Percentiles rank a stretch among this genome's conserved stretches.
These are phyloP conservation scores for Ogataea angusta DNA, from an alignment of 805 yeast genomes.

Conservation along the genomic window DNA sequence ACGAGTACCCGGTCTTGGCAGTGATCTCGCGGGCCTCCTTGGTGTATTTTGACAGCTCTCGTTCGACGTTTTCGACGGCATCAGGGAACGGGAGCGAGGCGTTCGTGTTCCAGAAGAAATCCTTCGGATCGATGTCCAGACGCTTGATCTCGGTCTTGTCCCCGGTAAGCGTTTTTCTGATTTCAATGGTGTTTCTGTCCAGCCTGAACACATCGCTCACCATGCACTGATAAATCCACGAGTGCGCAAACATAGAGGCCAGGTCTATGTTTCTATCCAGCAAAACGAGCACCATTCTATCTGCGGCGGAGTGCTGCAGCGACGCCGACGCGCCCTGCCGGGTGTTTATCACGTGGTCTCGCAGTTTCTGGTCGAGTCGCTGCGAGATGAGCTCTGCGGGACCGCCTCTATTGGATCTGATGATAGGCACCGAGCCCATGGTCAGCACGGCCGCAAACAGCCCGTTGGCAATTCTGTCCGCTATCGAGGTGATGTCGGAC, in stretches of 20 bases:
- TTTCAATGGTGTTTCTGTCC: conserved; percentile 75
- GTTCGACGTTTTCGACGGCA: conserved; percentile 95
- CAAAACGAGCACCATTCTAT: conserved; percentile 73
- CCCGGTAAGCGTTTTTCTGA: conserved; percentile 37
- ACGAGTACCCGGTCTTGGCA: conserved; percentile 65
- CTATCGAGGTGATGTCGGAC: conserved; percentile 62
- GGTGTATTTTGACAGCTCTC: conserved; percentile 76
- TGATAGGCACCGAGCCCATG: conserved; percentile 77
- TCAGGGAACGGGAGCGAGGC: conserved; percentile 93
- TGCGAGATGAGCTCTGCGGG: conserved; percentile 94
- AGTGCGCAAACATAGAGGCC: conserved; percentile 91
- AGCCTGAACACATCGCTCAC: conserved; percentile 87
- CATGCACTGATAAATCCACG: conserved; percentile 97
- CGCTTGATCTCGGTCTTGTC: conserved; percentile 45
- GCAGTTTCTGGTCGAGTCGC: conserved; percentile 73
- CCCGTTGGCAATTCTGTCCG: conserved; percentile 74
- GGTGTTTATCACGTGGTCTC: conserved; percentile 81
- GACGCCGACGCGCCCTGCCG: conserved; percentile 29
- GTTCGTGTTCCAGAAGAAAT: conserved; percentile 87
- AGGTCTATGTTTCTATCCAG: conserved; percentile 88
- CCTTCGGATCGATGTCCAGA: conserved; percentile 89
- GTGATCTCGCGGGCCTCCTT: conserved; percentile 86
- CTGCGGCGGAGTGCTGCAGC: conserved; percentile 22
- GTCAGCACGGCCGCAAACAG: conserved; percentile 78
- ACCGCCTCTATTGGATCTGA: conserved; percentile 87